A percentile compares a stretch with the other conserved stretches of the same genome.
Evolutionary conservation across 306 rosid genomes (phyloP).

Genomic region (Gastrolobium bilobum): DNA sequence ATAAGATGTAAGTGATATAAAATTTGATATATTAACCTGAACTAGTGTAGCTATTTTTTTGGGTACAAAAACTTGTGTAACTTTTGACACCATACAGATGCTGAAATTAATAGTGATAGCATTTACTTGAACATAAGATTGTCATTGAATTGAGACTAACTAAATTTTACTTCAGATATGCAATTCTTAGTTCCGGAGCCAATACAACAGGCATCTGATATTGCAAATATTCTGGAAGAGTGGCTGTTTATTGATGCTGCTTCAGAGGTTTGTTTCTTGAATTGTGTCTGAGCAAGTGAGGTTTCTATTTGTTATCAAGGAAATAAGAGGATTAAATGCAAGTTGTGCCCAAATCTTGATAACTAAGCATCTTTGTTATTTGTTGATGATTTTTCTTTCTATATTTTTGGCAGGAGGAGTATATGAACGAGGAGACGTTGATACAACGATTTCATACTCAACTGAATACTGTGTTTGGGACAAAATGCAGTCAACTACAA

Average conservation of each 20-base stretch:
- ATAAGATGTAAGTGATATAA: slow-evolving; percentile 50
- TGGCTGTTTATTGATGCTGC: slow-evolving; percentile 47
- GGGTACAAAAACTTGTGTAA: not conserved
- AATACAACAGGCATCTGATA: not conserved
- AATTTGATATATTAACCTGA: not conserved
- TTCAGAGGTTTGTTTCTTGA: slow-evolving; percentile 58
- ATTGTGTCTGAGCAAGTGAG: not conserved
- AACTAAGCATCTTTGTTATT: not conserved
- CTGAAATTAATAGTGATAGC: not conserved
- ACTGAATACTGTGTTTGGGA: not conserved
- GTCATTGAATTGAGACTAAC: slow-evolving; percentile 34
- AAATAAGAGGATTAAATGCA: slow-evolving; percentile 2
- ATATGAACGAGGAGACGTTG: slow-evolving; percentile 52
- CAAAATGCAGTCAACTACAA: slow-evolving; percentile 23
- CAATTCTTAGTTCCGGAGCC: not conserved
- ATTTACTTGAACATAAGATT: slow-evolving; percentile 5
- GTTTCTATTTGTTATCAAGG: not conserved
- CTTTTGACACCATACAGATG: not conserved
- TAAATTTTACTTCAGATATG: slow-evolving; percentile 34
- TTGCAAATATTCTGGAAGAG: slow-evolving; percentile 41
- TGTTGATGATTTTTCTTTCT: slow-evolving; percentile 32
- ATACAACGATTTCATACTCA: slow-evolving; percentile 36
- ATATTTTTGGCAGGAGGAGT: slow-evolving; percentile 53
- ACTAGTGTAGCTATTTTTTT: not conserved
- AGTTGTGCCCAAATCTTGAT: not conserved